Base-by-base conservation (phyloP, 768 basidiomycete genomes). In the Suillus lakei region DNA sequence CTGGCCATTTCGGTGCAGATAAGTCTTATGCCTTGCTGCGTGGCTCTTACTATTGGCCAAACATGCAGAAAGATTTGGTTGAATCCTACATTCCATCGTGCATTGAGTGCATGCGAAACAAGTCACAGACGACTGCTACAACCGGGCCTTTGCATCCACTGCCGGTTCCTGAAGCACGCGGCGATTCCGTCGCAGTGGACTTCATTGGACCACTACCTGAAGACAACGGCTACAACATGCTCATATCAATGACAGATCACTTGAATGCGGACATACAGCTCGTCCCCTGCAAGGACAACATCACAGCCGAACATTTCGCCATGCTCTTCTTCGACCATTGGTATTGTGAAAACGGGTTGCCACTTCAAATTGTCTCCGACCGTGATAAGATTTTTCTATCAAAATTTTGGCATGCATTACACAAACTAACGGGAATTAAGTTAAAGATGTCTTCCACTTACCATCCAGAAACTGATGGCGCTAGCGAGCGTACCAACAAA, bases 201-300 rank as follows among this genome's bases (percentile, higher is more conserved):
- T 78, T 81, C 53, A 67, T 81, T 21, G 79, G 78, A 0, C 80
- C 78, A 0, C 60, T 80, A 1, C 80, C 76, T 0, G 50, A 65
- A 10, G 77, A 81, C 16, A 23, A 73, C 1, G 77, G 77, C 0
- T 73, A 61, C 62, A 65, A 80, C 46, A 70, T 53, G 39, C 61
- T 78, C 21, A 61, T 73, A 10, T 69, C 74, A 6, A 70, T 71
- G 44, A 77, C 72, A 0, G 71, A 75, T 55, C 62, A 60, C 1
- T 61, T 77, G 1, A 68, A 70, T 4, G 66, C 79, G 0, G 73
- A 77, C 21, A 61, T 78, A 4, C 63, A 51, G 0, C 18, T 71
- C 16, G 18, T 73, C 0, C 68, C 71, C 0, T 66, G 61, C 10
- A 48, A 53, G 0, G 67, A 50, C 4, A 63, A 63, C 44, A 66